Conservation (phyloP, 352 stramenopile species). For the Phytophthora citricola region DNA sequence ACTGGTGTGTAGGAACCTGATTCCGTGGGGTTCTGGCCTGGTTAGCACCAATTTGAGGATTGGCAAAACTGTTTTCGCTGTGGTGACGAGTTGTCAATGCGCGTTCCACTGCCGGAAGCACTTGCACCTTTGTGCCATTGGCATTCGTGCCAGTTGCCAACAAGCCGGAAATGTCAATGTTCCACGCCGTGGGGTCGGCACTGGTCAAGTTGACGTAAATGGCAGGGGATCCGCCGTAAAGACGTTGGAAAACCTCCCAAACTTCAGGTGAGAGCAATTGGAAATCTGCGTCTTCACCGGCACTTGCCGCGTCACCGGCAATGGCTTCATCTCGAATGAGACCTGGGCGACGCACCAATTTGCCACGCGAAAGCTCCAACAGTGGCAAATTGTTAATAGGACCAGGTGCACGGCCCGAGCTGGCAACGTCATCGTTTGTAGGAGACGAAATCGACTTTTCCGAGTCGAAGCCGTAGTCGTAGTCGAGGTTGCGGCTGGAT, state of each 20-base stretch:
- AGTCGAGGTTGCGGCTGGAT: conserved; percentile 28
- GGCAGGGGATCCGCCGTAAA: conserved; percentile 69
- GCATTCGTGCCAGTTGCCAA: conserved; percentile 26
- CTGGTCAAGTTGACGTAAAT: conserved; percentile 50
- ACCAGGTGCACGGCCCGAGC: conserved; percentile 33
- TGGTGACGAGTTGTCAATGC: conserved; percentile 59
- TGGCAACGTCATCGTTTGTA: conserved; percentile 24
- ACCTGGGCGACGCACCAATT: conserved; percentile 51
- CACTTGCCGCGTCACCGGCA: conserved; percentile 33
- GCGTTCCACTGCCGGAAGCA: conserved; percentile 45
- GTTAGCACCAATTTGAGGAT: conserved; percentile 11
- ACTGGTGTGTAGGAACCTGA: conserved; percentile 23
- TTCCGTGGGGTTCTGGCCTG: conserved; percentile 30
- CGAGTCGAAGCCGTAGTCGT: conserved; percentile 35
- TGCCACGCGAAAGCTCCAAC: conserved; percentile 58
- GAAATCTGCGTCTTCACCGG: conserved; percentile 48
- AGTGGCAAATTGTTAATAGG: conserved; percentile 73
- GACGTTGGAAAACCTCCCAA: conserved; percentile 72
- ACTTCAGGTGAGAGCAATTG: conserved; percentile 73
- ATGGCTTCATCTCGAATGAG: conserved; percentile 43
- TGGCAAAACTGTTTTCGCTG: conserved; percentile 25
- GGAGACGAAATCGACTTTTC: conserved; percentile 21
- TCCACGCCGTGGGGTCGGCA: conserved; percentile 41
- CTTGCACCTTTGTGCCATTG: conserved; percentile 29
- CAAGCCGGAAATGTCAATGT: conserved; percentile 50